Conservation (phyloP, 1,284 basidiomycete species). For the Cutaneotrichosporon mucoides region DNA sequence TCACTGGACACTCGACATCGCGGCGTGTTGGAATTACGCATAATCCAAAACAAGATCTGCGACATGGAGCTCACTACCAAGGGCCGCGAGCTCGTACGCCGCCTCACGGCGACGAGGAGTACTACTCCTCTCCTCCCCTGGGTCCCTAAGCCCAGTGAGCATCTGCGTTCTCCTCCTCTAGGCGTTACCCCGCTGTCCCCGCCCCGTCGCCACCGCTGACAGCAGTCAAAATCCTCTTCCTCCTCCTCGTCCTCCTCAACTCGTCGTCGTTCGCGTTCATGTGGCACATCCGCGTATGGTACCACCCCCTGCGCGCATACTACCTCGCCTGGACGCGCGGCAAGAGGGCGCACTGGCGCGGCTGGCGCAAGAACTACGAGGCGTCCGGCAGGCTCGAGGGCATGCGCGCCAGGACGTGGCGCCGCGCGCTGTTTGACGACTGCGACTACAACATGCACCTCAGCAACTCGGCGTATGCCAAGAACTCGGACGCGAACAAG, state of each 20-base stretch:
- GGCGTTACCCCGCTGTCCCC: not conserved
- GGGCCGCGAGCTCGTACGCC: constrained; percentile 5
- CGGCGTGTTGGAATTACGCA: too few species aligned
- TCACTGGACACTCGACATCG: too few species aligned
- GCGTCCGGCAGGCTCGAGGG: constrained; percentile 27
- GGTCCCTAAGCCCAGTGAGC: constrained; percentile 41
- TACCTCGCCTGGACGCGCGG: constrained; percentile 28
- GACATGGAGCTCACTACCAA: constrained; percentile 1
- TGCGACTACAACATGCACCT: constrained; percentile 50
- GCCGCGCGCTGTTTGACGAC: constrained; percentile 43
- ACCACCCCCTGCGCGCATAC: constrained; percentile 28
- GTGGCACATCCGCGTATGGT: constrained; percentile 46
- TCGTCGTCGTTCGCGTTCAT: constrained; percentile 44
- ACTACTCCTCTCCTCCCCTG: constrained; percentile 38
- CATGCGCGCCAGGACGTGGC: constrained; percentile 23
- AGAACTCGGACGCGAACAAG: constrained; percentile 55
- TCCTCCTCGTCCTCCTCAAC: constrained; percentile 41
- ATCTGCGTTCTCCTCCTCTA: not conserved
- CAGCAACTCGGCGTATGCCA: constrained; percentile 46
- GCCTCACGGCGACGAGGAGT: constrained; percentile 14
- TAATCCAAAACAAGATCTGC: not conserved
- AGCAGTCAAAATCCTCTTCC: constrained; percentile 43
- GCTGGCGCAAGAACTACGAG: constrained; percentile 28
- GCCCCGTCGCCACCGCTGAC: not conserved
- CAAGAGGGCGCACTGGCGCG: constrained; percentile 25